A percentile compares a stretch with the other conserved stretches of the same genome.
phyloP scores from a whole-genome alignment of 345 rosid species.

The Moringa oleifera region DNA sequence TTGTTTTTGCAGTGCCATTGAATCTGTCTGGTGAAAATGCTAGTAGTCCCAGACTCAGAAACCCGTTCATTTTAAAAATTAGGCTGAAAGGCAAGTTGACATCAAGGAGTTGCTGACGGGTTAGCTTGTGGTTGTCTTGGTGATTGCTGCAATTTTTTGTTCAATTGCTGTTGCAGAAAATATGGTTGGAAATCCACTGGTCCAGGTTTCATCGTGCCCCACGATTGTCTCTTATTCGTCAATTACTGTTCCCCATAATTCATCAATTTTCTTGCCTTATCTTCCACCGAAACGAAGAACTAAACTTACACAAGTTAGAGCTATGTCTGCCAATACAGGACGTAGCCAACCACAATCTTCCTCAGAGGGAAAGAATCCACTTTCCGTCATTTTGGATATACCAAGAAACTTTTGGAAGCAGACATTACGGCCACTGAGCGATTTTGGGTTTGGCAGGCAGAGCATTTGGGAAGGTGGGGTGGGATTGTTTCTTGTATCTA shows the following conservation, averaged over 20 bases:
- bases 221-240: slow-evolving; percentile 36
- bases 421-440: slow-evolving; percentile 73
- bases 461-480: slow-evolving; percentile 99
- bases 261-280: slow-evolving; percentile 36
- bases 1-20: neutral
- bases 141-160: slow-evolving; percentile 1
- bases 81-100: neutral
- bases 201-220: slow-evolving; percentile 40
- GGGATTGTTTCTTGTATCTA: slow-evolving; percentile 87
- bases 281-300: slow-evolving; percentile 50
- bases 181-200: slow-evolving; percentile 47
- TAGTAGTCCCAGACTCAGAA: neutral
- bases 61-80: neutral
- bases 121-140: neutral
- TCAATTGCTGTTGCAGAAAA: slow-evolving; percentile 9
- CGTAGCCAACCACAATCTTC: slow-evolving; percentile 43
- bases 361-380: slow-evolving; percentile 42
- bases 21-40: neutral
- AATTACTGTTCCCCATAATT: slow-evolving; percentile 26
- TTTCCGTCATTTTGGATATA: slow-evolving; percentile 58
- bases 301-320: slow-evolving; percentile 32
- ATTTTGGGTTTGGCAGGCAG: slow-evolving; percentile 88
- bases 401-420: slow-evolving; percentile 76
- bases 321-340: slow-evolving; percentile 46
- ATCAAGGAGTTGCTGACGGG: neutral